phyloP scores from a whole-genome alignment of 2,329 filamentous ascomycete genomes.

The Pseudogymnoascus sp. region DNA sequence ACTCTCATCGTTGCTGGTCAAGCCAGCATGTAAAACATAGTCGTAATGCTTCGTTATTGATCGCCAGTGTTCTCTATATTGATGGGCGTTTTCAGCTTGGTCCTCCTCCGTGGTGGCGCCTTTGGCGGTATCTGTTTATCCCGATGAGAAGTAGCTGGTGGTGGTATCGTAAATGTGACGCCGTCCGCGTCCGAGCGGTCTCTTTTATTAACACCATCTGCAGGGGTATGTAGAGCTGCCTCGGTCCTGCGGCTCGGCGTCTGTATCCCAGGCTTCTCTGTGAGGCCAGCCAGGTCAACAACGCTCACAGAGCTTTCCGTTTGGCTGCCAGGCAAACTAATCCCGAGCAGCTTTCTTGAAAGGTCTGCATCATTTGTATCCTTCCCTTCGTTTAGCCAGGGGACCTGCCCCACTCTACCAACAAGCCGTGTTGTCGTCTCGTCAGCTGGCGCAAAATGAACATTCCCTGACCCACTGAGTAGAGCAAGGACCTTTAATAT shows the following conservation, averaged over 20 bases:
- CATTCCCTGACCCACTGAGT: slow-evolving; percentile 58
- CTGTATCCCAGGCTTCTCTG: slow-evolving; percentile 74
- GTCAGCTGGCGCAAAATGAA: slow-evolving; percentile 73
- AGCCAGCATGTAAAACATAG: not conserved
- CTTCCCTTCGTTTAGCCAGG: slow-evolving; percentile 50
- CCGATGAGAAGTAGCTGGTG: not conserved
- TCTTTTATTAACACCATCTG: slow-evolving; percentile 11
- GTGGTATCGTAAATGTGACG: not conserved
- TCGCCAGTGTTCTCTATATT: not conserved
- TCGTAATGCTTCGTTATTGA: slow-evolving; percentile 3
- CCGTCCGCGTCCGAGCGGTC: not conserved
- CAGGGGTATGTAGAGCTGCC: slow-evolving; percentile 23
- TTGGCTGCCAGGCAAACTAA: slow-evolving; percentile 59
- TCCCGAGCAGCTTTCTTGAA: slow-evolving; percentile 58
- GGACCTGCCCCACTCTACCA: slow-evolving; percentile 64
- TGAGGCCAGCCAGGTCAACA: slow-evolving; percentile 69
- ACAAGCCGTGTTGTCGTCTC: slow-evolving; percentile 73
- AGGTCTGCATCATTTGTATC: slow-evolving; percentile 39
- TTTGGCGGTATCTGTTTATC: slow-evolving; percentile 8
- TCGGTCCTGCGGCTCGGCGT: slow-evolving; percentile 60
- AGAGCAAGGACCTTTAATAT: slow-evolving; percentile 69
- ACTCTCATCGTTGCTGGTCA: not conserved
- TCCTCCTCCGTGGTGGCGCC: not conserved
- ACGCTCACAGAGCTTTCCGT: slow-evolving; percentile 70
- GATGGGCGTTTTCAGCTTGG: not conserved